These are phyloP conservation scores for Davidsoniella australis DNA, from an alignment of 2,329 filamentous ascomycete species.

Conservation along the genomic window DNA sequence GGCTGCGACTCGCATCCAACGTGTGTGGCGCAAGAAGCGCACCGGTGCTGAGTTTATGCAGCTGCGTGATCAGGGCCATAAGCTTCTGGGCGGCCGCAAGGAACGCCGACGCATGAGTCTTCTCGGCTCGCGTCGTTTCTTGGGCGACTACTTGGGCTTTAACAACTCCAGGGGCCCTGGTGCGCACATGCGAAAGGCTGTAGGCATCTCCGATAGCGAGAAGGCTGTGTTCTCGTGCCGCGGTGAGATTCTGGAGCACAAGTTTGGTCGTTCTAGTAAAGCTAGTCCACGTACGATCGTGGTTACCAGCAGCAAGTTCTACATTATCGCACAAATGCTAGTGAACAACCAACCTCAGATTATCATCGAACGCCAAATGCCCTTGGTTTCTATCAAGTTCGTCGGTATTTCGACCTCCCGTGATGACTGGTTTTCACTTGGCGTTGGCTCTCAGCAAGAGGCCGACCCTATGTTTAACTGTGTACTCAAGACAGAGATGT, in stretches of 20 bases:
- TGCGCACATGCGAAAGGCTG: slow-evolving; percentile 58
- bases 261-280: slow-evolving; percentile 93
- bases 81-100: slow-evolving; percentile 66
- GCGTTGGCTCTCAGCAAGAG: slow-evolving; percentile 77
- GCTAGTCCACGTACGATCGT: slow-evolving; percentile 71
- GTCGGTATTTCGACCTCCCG: slow-evolving; percentile 64
- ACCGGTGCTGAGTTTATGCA: slow-evolving; percentile 80
- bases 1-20: slow-evolving; percentile 82
- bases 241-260: slow-evolving; percentile 76
- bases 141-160: slow-evolving; percentile 87
- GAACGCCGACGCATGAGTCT: slow-evolving; percentile 84
- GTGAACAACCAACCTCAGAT: slow-evolving; percentile 72
- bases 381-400: slow-evolving; percentile 77
- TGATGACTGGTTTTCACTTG: slow-evolving; percentile 94
- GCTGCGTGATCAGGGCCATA: slow-evolving; percentile 74
- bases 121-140: slow-evolving; percentile 75
- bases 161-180: slow-evolving; percentile 66
- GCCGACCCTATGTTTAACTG: slow-evolving; percentile 88
- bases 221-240: slow-evolving; percentile 76
- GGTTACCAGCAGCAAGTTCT: slow-evolving; percentile 72
- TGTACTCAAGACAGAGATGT: slow-evolving; percentile 91
- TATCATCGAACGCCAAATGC: slow-evolving; percentile 61
- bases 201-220: slow-evolving; percentile 56
- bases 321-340: slow-evolving; percentile 71
- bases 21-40: slow-evolving; percentile 87